Evolutionary conservation across 2,329 filamentous ascomycete species (phyloP).

Genomic region (Aspergillus transmontanensis): DNA sequence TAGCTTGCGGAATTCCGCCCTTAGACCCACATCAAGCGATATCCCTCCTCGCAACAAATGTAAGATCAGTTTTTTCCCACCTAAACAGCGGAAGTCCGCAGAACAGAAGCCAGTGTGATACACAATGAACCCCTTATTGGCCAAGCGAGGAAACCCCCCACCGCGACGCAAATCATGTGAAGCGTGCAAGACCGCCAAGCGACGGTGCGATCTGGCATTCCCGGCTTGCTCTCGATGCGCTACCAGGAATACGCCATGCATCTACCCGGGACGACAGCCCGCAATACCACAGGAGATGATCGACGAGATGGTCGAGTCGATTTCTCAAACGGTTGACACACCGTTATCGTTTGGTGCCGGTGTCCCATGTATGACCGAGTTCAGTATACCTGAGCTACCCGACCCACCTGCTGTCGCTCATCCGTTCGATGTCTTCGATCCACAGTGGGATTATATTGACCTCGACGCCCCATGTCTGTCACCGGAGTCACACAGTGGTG

Average conservation of each 20-base stretch:
- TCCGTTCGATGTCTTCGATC: conserved; percentile 2
- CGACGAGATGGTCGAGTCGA: background rate
- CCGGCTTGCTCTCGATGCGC: conserved; percentile 58
- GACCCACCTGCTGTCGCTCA: background rate
- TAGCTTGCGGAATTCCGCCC: conserved; percentile 17
- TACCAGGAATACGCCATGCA: conserved; percentile 52
- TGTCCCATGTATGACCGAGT: background rate
- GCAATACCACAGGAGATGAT: background rate
- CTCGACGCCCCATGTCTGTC: background rate
- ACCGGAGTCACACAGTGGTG: background rate
- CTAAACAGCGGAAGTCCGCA: background rate
- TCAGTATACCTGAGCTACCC: background rate
- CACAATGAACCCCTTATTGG: conserved; percentile 24
- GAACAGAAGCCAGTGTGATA: background rate
- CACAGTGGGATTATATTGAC: background rate
- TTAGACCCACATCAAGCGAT: background rate
- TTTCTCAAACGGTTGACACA: background rate
- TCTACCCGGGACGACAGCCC: conserved; percentile 43
- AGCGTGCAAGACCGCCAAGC: conserved; percentile 60
- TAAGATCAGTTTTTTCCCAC: background rate
- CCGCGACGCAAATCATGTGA: conserved; percentile 57
- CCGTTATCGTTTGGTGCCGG: background rate
- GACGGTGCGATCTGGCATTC: conserved; percentile 56
- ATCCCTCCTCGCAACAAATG: background rate
- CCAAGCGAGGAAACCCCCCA: conserved; percentile 47